Conservation (phyloP, 2,329 filamentous ascomycete species). For the Rhynchosporium agropyri region DNA sequence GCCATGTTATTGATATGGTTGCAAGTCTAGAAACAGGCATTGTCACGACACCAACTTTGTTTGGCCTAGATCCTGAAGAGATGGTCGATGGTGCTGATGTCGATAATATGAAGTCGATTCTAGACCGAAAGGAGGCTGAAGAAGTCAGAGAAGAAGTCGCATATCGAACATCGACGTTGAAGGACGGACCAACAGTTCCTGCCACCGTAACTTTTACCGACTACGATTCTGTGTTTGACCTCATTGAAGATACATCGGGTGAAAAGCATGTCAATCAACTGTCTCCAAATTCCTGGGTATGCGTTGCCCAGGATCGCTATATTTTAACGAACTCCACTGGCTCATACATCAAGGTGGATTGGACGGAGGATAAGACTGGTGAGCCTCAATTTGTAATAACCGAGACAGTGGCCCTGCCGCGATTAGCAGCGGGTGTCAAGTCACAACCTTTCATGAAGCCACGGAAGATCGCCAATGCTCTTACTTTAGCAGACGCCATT, state of each 20-base stretch:
- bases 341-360: constrained; percentile 58
- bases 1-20: constrained; percentile 96
- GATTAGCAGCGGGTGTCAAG: constrained; percentile 38
- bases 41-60: constrained; percentile 86
- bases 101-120: constrained; percentile 61
- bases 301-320: constrained; percentile 69
- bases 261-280: constrained; percentile 78
- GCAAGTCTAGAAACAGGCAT: constrained; percentile 82
- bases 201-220: constrained; percentile 70
- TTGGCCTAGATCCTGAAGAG: constrained; percentile 84
- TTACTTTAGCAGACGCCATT: constrained; percentile 73
- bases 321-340: constrained; percentile 68
- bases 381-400: constrained; percentile 40
- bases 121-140: constrained; percentile 52
- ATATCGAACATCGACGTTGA: background rate
- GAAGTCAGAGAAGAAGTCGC: constrained; percentile 31
- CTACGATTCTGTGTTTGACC: constrained; percentile 88
- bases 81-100: constrained; percentile 69
- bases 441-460: constrained; percentile 70
- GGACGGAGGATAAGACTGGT: constrained; percentile 35
- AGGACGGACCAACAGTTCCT: constrained; percentile 16
- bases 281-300: constrained; percentile 81
- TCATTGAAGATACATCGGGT: constrained; percentile 78
- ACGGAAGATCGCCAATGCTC: constrained; percentile 64
- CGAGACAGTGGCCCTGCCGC: constrained; percentile 42